phyloP scores from a whole-genome alignment of 2,329 filamentous ascomycete species.

The Reticulascus tulasneorum region DNA sequence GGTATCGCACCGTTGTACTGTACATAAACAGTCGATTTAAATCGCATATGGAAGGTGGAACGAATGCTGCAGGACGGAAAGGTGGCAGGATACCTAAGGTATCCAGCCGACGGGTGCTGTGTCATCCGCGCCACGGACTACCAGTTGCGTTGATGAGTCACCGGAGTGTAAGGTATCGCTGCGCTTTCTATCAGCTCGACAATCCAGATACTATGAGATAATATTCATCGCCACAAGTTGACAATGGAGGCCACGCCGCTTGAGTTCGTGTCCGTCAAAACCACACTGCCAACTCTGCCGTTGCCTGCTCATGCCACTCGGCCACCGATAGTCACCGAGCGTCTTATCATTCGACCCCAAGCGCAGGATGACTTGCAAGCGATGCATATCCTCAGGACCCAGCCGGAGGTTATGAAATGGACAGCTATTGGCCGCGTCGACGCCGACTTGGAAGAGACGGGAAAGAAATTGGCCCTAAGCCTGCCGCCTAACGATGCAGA shows the following conservation, averaged over 20 bases:
- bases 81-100: too few relatives aligned
- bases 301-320: slow-evolving; percentile 36
- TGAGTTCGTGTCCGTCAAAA: slow-evolving; percentile 38
- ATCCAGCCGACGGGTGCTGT: too few relatives aligned
- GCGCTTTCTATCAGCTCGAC: too few relatives aligned
- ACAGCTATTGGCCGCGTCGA: slow-evolving; percentile 42
- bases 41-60: too few relatives aligned
- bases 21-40: too few relatives aligned
- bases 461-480: slow-evolving; percentile 31
- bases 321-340: slow-evolving; percentile 41
- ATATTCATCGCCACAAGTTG: too few relatives aligned
- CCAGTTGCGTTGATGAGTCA: too few relatives aligned
- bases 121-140: too few relatives aligned
- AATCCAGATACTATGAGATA: too few relatives aligned
- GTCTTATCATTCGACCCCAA: slow-evolving; percentile 52
- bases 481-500: slow-evolving; percentile 46
- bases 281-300: slow-evolving; percentile 40
- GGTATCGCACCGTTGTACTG: too few relatives aligned
- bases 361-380: slow-evolving; percentile 44
- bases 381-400: slow-evolving; percentile 48
- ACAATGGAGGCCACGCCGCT: slow-evolving; percentile 10
- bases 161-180: too few relatives aligned
- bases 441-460: slow-evolving; percentile 38
- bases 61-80: too few relatives aligned
- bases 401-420: slow-evolving; percentile 61